phyloP scores from a whole-genome alignment of 2,329 filamentous ascomycete species.

The Cadophora gregata region DNA sequence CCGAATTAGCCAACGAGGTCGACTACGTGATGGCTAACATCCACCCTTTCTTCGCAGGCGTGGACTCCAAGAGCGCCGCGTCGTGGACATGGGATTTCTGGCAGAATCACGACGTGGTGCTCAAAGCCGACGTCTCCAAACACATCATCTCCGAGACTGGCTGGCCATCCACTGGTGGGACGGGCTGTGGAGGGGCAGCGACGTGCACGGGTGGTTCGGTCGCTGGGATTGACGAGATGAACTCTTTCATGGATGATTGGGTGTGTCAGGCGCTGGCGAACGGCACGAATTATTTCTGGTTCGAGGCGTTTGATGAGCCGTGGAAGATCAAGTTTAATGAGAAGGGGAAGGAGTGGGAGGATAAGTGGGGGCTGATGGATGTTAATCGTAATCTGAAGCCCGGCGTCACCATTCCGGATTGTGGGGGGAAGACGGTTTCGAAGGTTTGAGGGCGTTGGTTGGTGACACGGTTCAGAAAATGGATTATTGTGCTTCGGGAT shows the following conservation, averaged over 20 bases:
- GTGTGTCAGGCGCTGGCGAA: slow-evolving; percentile 81
- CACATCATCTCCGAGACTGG: slow-evolving; percentile 91
- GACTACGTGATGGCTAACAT: slow-evolving; percentile 97
- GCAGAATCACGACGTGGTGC: slow-evolving; percentile 67
- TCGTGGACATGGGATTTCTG: slow-evolving; percentile 87
- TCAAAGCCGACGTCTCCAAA: slow-evolving; percentile 65
- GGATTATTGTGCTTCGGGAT: too few relatives aligned
- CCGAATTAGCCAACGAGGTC: slow-evolving; percentile 69
- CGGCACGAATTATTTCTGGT: slow-evolving; percentile 95
- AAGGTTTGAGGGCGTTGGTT: too few relatives aligned
- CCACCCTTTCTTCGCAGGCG: slow-evolving; percentile 92
- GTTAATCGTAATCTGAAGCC: slow-evolving; percentile 81
- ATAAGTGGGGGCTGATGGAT: slow-evolving; percentile 94
- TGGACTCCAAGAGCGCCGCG: slow-evolving; percentile 70
- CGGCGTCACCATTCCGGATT: slow-evolving; percentile 86
- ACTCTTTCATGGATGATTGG: slow-evolving; percentile 85
- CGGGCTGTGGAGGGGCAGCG: slow-evolving; percentile 67
- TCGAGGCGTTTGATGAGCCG: slow-evolving; percentile 94
- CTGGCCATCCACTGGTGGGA: slow-evolving; percentile 87
- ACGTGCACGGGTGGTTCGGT: slow-evolving; percentile 72
- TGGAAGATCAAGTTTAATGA: slow-evolving; percentile 85
- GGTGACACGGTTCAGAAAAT: too few relatives aligned
- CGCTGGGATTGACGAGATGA: slow-evolving; percentile 80
- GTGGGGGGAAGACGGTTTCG: slow-evolving; percentile 65
- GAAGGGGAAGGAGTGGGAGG: slow-evolving; percentile 79